Percentiles rank a stretch among this genome's conserved stretches.
Conservation (phyloP, 306 rosid species). For the Lathyrus sativus region DNA sequence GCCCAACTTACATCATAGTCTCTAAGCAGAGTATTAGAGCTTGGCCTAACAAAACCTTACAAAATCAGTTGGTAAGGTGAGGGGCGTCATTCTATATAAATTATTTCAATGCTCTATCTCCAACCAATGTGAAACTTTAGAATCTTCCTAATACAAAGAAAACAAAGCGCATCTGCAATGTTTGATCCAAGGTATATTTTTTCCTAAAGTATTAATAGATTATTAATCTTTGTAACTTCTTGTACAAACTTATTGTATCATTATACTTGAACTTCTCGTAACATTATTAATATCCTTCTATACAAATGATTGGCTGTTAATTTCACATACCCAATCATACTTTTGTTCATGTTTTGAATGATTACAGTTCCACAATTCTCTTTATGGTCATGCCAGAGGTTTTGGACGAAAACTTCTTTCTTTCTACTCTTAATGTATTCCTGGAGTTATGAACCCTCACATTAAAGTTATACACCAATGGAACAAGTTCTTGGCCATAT, state of each 20-base stretch:
- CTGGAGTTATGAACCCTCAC: constrained; percentile 86
- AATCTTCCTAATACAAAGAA: too few species aligned
- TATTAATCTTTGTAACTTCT: too few species aligned
- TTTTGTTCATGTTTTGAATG: neutral
- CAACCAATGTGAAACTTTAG: too few species aligned
- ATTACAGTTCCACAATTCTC: constrained; percentile 49
- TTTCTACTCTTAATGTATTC: constrained; percentile 52
- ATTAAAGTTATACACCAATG: constrained; percentile 63
- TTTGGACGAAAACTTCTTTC: constrained; percentile 54
- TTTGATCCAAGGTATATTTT: too few species aligned
- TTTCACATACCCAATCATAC: too few species aligned
- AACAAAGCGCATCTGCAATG: neutral
- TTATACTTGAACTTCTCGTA: neutral
- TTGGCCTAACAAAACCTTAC: too few species aligned
- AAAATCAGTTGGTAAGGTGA: too few species aligned
- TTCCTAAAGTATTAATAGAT: too few species aligned
- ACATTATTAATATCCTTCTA: neutral
- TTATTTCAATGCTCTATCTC: too few species aligned
- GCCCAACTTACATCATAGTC: constrained; percentile 66
- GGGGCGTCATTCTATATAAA: too few species aligned
- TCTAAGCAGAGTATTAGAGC: too few species aligned
- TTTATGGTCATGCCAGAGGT: constrained; percentile 83
- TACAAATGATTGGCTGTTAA: neutral
- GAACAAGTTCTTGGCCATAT: constrained; percentile 69
- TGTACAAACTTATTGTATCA: too few species aligned